Evolutionary conservation across 768 basidiomycete species (phyloP), one percentile per base, ranked within the genome.

Genomic region (Royoungia palumana): DNA sequence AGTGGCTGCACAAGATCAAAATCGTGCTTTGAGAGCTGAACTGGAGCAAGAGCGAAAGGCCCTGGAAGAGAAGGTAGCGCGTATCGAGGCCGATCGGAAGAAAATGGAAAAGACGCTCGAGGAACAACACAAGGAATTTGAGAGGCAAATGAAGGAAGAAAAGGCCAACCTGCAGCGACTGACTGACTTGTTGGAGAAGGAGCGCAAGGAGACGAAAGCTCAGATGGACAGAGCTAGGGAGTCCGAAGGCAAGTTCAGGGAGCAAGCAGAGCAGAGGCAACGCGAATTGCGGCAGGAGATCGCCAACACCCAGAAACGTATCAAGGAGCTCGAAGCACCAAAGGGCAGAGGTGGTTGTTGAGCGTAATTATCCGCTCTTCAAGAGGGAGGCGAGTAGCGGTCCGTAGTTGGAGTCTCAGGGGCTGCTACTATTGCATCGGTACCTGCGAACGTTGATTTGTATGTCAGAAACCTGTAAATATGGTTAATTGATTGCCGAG

Each of bases 1-100:
- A 48, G 70, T 67, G 47, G 71, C 75, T 5, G 68, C 70, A 20
- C 55, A 67, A 20, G 51, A 32, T 9, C 24, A 41, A 24, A 34
- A 48, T 25, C 27, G 7, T 14, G n/a, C 28, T 5, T 43, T 49
- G 48, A 37, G n/a, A 24, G 36, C 41, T 8, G 48, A 49, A 19
- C 6, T 44, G 27, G 48, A 35, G 34, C n/a, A 14, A 14, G 52
- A 54, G 7, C 52, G 41, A 14, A 49, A 37, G 5, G 32, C n/a
- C 6, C 35, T 49, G 13, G 48, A 49, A 25, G 42, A 46, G 22
- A 50, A 37, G 44, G 44, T 54, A 16, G 13, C 20, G 2, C 32
- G 40, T 9, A 19, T 43, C 6, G 35, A 52, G 22, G 41, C 3
- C 5, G 50, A 52, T 22, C 45, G 50, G 28, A 25, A 5, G 30